These are phyloP conservation scores for Venturiaceae sp. DNA, from an alignment of 2,329 filamentous ascomycete species.

Conservation along the genomic window DNA sequence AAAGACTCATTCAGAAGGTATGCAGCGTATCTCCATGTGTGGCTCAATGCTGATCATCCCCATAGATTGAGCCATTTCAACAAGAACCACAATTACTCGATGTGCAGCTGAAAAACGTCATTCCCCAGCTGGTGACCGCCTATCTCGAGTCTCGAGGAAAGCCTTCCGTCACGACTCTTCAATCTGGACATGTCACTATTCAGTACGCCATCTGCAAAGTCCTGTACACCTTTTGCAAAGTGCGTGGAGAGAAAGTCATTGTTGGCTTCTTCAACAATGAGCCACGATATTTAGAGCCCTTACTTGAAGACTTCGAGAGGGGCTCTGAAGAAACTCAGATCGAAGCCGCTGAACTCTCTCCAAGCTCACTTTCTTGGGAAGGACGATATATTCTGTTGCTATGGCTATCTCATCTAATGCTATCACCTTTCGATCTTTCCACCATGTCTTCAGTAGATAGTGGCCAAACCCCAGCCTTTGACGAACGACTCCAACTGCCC, in stretches of 20 bases:
- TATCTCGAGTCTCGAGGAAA: conserved; percentile 51
- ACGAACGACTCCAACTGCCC: conserved; percentile 45
- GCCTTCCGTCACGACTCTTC: background rate
- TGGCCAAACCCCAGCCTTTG: conserved; percentile 13
- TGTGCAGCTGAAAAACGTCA: conserved; percentile 64
- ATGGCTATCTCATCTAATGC: conserved; percentile 53
- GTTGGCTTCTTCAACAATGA: conserved; percentile 87
- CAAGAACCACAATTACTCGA: conserved; percentile 92
- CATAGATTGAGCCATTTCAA: conserved; percentile 74
- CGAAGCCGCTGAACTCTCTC: conserved; percentile 9
- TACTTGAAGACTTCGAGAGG: conserved; percentile 66
- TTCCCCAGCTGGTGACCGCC: conserved; percentile 65
- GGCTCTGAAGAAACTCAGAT: conserved; percentile 23
- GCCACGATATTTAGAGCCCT: conserved; percentile 69
- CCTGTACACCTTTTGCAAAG: conserved; percentile 87
- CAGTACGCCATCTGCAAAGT: conserved; percentile 52
- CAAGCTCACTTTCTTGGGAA: conserved; percentile 53
- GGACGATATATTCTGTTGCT: conserved; percentile 79
- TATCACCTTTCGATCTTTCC: conserved; percentile 79
- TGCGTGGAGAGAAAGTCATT: conserved; percentile 87
- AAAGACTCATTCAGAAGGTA: conserved; percentile 21
- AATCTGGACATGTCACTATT: background rate
- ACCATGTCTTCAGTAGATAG: conserved; percentile 62
- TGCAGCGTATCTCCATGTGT: background rate
- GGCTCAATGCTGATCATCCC: background rate